Evolutionary conservation across 768 basidiomycete genomes (phyloP), one percentile per base, ranked within the genome.

Genomic region (Termitomyces sp.): DNA sequence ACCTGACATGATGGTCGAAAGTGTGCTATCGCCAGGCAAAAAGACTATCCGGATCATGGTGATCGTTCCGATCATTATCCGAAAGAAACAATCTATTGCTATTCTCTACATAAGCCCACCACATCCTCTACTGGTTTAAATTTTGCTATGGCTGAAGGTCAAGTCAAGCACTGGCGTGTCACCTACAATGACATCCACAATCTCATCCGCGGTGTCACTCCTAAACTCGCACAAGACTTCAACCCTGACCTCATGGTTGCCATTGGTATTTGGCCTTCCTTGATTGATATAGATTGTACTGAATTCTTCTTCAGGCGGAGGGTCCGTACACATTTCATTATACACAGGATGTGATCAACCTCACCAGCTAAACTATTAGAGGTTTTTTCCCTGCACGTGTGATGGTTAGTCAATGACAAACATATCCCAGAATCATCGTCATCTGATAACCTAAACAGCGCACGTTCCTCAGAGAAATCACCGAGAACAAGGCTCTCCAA

Each of bases 331-430:
- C 60, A 21, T 53, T 61, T 55, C 25, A 60, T 28, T 42, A 32
- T 65, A 59, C 54, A 55, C 23, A 25, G 56, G 54, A 55, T 58
- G 47, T 47, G 51, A 63, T 55, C 60, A 61, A 63, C 52, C 54
- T 52, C 40, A 63, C 47, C 45, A 53, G 12, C 23, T 52, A 35
- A 35, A 40, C 12, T 46, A 28, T 48, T 69, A 92, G 93, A 43
- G 95, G 96, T 28, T 98, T 96, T 75, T 94, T 98, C 74, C 95
- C 95, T 49, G 95, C 95, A 21, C 87, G 95, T 44, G 89, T 97
- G 43, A 80, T 96, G 82, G 88, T 86, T 61, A 56, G 53, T 52
- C 56, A 35, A 27, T 28, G 5, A 39, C 27, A 16, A 14, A 17
- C 5, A 23, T 42, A 8, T n/a, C 35, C 9, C 68, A 63, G 10